Evolutionary conservation across 768 basidiomycete genomes (phyloP).

Genomic region (Russula sp.): DNA sequence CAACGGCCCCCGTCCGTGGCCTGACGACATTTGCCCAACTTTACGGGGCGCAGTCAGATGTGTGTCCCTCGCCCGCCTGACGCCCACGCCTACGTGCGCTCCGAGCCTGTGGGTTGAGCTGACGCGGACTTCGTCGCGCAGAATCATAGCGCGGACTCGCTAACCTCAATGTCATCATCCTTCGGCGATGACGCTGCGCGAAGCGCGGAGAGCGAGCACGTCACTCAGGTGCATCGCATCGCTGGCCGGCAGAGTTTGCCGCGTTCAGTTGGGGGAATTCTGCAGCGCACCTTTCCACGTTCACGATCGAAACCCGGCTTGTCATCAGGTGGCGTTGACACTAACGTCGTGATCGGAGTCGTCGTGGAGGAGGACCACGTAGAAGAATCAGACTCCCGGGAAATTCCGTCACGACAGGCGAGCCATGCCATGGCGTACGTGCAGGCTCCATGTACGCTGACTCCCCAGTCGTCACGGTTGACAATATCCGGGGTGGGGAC

Average conservation of each 20-base stretch:
- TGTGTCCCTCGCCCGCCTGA: neutral
- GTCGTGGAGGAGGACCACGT: constrained; percentile 22
- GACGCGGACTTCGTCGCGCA: constrained; percentile 1
- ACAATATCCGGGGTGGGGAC: constrained; percentile 11
- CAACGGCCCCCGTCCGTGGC: constrained; percentile 25
- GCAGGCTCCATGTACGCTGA: constrained; percentile 8
- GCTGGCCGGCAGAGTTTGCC: constrained; percentile 19
- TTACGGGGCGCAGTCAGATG: constrained; percentile 28
- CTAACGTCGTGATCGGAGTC: constrained; percentile 22
- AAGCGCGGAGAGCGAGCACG: constrained; percentile 18
- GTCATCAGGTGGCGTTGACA: neutral
- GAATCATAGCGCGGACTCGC: constrained; percentile 29
- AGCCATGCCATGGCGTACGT: constrained; percentile 2
- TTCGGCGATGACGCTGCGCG: constrained; percentile 1
- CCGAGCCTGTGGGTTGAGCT: neutral
- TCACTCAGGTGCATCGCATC: constrained; percentile 25
- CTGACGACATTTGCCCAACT: constrained; percentile 27
- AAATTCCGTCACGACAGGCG: neutral
- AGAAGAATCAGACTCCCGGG: constrained; percentile 11
- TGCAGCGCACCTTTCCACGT: constrained; percentile 20
- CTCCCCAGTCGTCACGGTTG: constrained; percentile 3
- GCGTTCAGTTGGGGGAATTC: constrained; percentile 20
- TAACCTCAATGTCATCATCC: constrained; percentile 24
- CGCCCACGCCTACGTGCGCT: neutral
- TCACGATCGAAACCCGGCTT: constrained; percentile 14